Evolutionary conservation across 441 rosid genomes (phyloP), one percentile per base, ranked within the genome.

Genomic region (Arabidopsis hybrid): DNA sequence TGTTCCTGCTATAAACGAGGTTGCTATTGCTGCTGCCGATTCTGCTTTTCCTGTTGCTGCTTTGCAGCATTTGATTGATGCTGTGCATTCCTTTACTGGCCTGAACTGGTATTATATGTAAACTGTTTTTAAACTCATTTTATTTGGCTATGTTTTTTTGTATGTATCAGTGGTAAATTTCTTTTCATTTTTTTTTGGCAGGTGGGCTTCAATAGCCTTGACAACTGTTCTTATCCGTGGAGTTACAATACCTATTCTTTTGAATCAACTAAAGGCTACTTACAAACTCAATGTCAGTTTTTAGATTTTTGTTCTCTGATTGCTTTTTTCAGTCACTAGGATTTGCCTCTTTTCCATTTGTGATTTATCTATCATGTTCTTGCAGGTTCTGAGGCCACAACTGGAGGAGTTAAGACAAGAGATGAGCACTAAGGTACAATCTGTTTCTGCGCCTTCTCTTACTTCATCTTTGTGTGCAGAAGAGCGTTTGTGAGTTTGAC

Each of bases 11-110:
- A 6, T 79, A 6, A 83, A 74, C 38, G 86, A 83, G 53, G 88
- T 85, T 78, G 86, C 88, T 45, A 67, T 72, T 68, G 88, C 86
- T 8, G 88, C 86, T 10, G 86, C 85, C n/a, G 88, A 85, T 68
- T 85, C 85, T 76, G 72, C 63, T 61, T 75, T 59, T 51, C 86
- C 86, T 61, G 86, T 85, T 59, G 88, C 86, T 34, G 85, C 81
- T 64, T 74, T 85, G 62, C 86, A 83, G 71, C 52, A 85, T 76
- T 53, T 83, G 78, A 83, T 85, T 7, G 83, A 81, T 72, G 83
- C 45, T 60, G 74, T 83, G 9, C 88, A 85, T 79, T 81, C 86
- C 0, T 83, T 79, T 39, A 69, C 86, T 6, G 88, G 88, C 34
- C 52, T 85, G 34, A 83, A 75, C 68, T 85, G 88, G 88, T 85